phyloP scores from a whole-genome alignment of 2,329 filamentous ascomycete genomes.

The Fusarium mundagurra region DNA sequence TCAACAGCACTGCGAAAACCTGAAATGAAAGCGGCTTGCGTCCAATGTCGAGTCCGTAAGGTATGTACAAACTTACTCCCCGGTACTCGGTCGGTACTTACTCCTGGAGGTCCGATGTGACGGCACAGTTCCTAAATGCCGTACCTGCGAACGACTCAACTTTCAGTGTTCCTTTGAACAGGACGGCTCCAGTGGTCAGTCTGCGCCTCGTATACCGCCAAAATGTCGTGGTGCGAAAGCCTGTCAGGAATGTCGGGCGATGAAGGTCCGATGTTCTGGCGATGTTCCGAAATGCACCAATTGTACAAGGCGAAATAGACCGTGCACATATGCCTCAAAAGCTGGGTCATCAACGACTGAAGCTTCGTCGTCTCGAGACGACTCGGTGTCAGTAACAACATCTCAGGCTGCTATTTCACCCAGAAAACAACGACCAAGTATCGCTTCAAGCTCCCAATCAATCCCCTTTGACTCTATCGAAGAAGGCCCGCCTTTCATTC shows the following conservation, averaged over 20 bases:
- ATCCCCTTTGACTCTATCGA: neutral
- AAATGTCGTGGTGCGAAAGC: conserved; percentile 43
- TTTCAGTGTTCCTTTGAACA: conserved; percentile 44
- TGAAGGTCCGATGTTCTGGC: conserved; percentile 44
- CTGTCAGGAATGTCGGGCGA: conserved; percentile 39
- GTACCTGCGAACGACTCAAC: conserved; percentile 40
- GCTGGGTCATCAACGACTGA: conserved; percentile 1
- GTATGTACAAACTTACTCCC: conserved; percentile 13
- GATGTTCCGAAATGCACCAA: conserved; percentile 40
- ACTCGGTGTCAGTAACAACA: neutral
- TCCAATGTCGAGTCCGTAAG: conserved; percentile 45
- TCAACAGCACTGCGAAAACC: neutral
- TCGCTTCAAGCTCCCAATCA: conserved; percentile 23
- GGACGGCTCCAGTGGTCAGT: conserved; percentile 37
- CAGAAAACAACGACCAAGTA: conserved; percentile 12
- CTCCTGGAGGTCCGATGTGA: conserved; percentile 45
- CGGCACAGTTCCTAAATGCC: conserved; percentile 38
- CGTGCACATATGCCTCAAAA: conserved; percentile 37
- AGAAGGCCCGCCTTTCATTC: neutral
- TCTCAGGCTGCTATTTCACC: conserved; percentile 22
- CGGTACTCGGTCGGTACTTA: conserved; percentile 41
- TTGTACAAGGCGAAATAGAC: conserved; percentile 38
- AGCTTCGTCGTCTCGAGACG: conserved; percentile 24
- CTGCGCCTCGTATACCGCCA: conserved; percentile 39
- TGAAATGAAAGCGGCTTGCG: conserved; percentile 42